Evolutionary conservation across 805 yeast species (phyloP), one percentile per base, ranked within the genome.

Genomic region (Kluyveromyces siamensis): DNA sequence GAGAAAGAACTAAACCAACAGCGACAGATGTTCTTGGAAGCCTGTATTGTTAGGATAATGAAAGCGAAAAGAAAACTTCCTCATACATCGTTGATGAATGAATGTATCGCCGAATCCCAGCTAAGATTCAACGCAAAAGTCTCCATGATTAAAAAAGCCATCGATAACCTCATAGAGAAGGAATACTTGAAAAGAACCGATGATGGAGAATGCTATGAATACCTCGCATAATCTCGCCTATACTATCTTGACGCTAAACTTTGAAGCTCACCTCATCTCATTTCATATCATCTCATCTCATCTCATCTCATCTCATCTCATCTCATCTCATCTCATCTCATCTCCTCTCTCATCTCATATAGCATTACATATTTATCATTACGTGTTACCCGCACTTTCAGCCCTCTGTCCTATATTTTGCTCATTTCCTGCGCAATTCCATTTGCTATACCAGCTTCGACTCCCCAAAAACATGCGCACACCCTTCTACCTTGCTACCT

Each of bases 41-140:
- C 98, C 2, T 87, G 96, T 60, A 88, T 93, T 68, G 98, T 91
- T 38, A 78, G 99, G 59, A 87, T 91, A 61, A 93, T 91, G 98
- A 91, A 91, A 71, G 90, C 96, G 1, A 77, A 96, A 61, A 86
- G 89, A 65, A 75, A 74, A 41, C 72, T 87, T 58, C 79, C 80
- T 54, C 97, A 90, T 63, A 84, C 83, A 44, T 83, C 81, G 48
- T 75, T 91, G 59, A 82, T 89, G 40, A 87, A 84, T 57, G 98
- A 91, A 65, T 91, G 90, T 40, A 82, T 87, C 58, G 84, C 87
- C 51, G 96, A 88, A 63, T 80, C 96, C 3, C 82, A 81, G 55
- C 70, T 67, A 42, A 76, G 98, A 57, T 91, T 93, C 73, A 80
- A 77, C 57, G 96, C 98, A 6, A 81, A 83, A 50, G 82, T 89